These are phyloP conservation scores for Cenchrus fungigraminus DNA, from an alignment of 176 grass and related monocot species.

Conservation along the genomic window DNA sequence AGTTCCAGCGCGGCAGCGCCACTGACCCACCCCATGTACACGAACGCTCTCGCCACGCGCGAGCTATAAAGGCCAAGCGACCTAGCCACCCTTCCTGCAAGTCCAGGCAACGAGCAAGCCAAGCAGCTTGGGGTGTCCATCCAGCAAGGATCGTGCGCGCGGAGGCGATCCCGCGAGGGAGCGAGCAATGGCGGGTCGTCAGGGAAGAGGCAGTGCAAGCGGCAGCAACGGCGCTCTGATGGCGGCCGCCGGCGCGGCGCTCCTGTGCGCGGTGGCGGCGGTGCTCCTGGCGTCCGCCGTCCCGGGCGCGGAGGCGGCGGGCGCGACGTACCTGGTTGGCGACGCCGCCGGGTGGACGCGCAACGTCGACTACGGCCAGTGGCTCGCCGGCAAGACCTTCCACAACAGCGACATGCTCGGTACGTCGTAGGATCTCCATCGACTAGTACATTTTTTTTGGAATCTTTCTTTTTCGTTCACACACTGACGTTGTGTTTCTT, in stretches of 20 bases:
- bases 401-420: constrained; percentile 49
- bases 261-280: background rate
- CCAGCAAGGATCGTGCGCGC: no score
- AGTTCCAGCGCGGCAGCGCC: background rate
- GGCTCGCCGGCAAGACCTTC: constrained; percentile 43
- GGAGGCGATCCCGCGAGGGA: no score
- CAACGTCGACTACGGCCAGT: constrained; percentile 11
- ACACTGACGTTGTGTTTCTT: background rate
- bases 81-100: background rate
- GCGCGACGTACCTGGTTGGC: constrained; percentile 42
- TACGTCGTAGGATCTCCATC: background rate
- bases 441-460: no score
- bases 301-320: background rate
- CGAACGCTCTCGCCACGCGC: background rate
- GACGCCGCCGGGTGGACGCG: constrained; percentile 41
- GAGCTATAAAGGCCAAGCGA: background rate
- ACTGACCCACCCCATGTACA: background rate
- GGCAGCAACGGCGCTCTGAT: background rate
- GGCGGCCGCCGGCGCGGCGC: background rate
- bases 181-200: constrained; percentile 8
- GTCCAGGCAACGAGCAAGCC: background rate
- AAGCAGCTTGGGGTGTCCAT: no score
- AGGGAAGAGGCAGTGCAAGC: constrained; percentile 42
- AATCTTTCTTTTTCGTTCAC: background rate
- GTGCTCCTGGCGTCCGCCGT: background rate